These are phyloP conservation scores for Trichodelitschia bisporula DNA, from an alignment of 495 filamentous ascomycete species.

Conservation along the genomic window DNA sequence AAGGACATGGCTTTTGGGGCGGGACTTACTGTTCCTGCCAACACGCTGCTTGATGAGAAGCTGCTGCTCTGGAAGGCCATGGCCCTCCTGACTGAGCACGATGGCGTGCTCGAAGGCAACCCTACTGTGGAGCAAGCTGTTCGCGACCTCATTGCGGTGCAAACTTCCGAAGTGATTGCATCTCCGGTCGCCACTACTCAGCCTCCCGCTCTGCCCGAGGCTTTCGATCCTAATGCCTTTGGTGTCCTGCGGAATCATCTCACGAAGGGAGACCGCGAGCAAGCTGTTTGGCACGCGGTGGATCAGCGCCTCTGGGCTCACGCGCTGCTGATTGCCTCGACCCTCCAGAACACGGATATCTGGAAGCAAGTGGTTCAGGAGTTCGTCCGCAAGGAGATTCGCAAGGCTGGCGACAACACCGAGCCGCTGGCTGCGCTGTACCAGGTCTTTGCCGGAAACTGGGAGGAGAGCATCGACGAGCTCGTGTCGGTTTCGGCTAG, in stretches of 20 bases:
- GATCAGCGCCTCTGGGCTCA: constrained; percentile 90
- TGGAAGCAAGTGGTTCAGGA: constrained; percentile 89
- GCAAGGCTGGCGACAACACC: constrained; percentile 44
- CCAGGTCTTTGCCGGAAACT: constrained; percentile 77
- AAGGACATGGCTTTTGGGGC: constrained; percentile 1
- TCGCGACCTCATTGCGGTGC: constrained; percentile 29
- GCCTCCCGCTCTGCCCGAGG: too few species aligned
- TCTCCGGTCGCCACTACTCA: too few species aligned
- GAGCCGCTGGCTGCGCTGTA: constrained; percentile 79
- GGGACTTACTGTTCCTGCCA: not conserved
- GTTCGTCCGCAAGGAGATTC: constrained; percentile 81
- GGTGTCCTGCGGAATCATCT: constrained; percentile 46
- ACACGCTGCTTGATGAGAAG: constrained; percentile 46
- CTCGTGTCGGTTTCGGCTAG: constrained; percentile 87
- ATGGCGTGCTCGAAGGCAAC: constrained; percentile 59
- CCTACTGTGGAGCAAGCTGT: constrained; percentile 46
- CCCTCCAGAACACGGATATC: constrained; percentile 29
- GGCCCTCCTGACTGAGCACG: constrained; percentile 55
- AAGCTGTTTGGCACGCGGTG: constrained; percentile 84
- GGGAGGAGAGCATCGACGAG: constrained; percentile 85
- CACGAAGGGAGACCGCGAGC: constrained; percentile 59
- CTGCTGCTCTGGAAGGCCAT: constrained; percentile 74
- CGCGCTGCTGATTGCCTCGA: constrained; percentile 76
- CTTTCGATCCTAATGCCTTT: constrained; percentile 28
- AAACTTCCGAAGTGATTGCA: not conserved